Conservation (phyloP, 2,329 filamentous ascomycete genomes). For the Metarhizium robertsii region DNA sequence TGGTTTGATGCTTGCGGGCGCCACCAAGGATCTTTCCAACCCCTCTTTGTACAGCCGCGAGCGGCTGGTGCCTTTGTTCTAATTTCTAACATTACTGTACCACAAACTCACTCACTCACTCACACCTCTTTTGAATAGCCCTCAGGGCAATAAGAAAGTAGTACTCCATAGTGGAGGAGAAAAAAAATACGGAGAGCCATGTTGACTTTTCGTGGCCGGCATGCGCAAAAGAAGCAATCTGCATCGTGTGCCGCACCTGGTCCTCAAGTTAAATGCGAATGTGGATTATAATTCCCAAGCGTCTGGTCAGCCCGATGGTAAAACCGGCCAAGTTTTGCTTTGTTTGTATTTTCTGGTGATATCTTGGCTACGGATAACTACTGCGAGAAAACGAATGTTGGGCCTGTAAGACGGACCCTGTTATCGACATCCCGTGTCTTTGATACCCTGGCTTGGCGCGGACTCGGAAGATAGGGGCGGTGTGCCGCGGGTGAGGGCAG, state of each 20-base stretch:
- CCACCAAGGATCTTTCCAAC: neutral
- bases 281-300: too few relatives aligned
- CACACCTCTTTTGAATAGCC: neutral
- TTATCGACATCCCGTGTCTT: slow-evolving; percentile 1
- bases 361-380: too few relatives aligned
- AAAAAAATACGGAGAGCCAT: neutral
- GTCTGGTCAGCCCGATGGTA: too few relatives aligned
- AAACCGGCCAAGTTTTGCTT: too few relatives aligned
- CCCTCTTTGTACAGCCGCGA: neutral
- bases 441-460: neutral
- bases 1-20: neutral
- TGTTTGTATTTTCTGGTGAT: too few relatives aligned
- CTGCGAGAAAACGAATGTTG: neutral
- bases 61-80: neutral
- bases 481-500: neutral
- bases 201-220: neutral
- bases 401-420: neutral
- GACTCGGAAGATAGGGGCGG: neutral
- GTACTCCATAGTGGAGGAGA: neutral
- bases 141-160: neutral
- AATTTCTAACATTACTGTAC: neutral
- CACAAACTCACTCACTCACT: too few relatives aligned
- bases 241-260: too few relatives aligned
- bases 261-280: too few relatives aligned
- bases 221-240: neutral